phyloP scores from a whole-genome alignment of 108 stramenopile genomes.

The Cyclostephanos invisitatus region DNA sequence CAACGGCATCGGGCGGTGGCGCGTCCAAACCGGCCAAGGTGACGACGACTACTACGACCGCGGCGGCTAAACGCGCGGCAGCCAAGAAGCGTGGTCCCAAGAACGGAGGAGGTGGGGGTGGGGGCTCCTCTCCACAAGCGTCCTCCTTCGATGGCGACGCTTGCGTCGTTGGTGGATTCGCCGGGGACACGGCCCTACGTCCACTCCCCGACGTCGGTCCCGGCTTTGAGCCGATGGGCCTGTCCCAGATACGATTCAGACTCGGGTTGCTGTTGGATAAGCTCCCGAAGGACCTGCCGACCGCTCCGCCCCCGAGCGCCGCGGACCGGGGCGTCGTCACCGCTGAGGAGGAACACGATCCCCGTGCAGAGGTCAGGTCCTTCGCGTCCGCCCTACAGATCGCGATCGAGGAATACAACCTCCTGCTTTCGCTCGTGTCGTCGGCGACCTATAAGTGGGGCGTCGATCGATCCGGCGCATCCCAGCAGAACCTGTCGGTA shows the following conservation, averaged over 20 bases:
- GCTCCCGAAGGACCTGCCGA: constrained; percentile 23
- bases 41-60: background rate
- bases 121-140: background rate
- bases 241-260: constrained; percentile 19
- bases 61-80: background rate
- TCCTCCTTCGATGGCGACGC: background rate
- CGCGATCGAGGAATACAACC: constrained; percentile 69
- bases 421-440: constrained; percentile 64
- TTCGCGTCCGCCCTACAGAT: constrained; percentile 70
- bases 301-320: constrained; percentile 8
- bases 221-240: constrained; percentile 21
- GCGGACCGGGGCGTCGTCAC: background rate
- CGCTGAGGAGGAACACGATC: background rate
- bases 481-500: constrained; percentile 72
- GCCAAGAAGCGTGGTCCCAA: constrained; percentile 4
- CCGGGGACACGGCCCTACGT: background rate
- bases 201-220: constrained; percentile 25
- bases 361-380: constrained; percentile 27
- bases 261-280: constrained; percentile 20
- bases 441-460: constrained; percentile 83
- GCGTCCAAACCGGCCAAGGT: background rate
- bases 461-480: constrained; percentile 80
- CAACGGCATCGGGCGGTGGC: background rate
- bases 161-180: background rate
- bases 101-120: background rate